Evolutionary conservation across 345 rosid species (phyloP).

Genomic region (Dimocarpus longan): DNA sequence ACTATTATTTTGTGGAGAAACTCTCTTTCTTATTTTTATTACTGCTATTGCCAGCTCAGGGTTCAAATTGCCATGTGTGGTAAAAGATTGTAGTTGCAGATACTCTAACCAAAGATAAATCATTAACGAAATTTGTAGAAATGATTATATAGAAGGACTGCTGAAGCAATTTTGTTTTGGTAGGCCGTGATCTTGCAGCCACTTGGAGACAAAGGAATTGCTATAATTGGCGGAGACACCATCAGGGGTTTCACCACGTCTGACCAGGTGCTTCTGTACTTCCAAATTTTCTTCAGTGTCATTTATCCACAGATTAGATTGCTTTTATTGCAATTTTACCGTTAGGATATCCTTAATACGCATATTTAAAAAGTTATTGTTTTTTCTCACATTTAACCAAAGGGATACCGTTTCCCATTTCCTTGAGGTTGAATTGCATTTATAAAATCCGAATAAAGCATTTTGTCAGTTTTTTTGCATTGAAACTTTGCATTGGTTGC

Average conservation of each 20-base stretch:
- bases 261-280: slow-evolving; percentile 65
- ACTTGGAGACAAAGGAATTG: slow-evolving; percentile 77
- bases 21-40: neutral
- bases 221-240: slow-evolving; percentile 82
- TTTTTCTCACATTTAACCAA: neutral
- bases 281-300: neutral
- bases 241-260: slow-evolving; percentile 85
- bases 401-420: neutral
- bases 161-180: slow-evolving; percentile 25
- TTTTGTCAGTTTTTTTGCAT: no score
- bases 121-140: neutral
- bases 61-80: neutral
- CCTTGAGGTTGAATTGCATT: neutral
- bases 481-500: neutral
- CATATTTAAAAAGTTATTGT: neutral
- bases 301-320: neutral
- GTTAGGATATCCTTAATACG: neutral
- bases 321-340: neutral
- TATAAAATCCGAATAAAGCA: neutral
- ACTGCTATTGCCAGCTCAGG: neutral
- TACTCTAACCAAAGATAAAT: neutral
- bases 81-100: neutral
- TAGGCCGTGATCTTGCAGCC: slow-evolving; percentile 97
- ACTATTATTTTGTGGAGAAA: neutral
- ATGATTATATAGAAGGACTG: neutral